Base-by-base conservation (phyloP, 495 filamentous ascomycete genomes). In the Melanomma pulvis-pyrius region DNA sequence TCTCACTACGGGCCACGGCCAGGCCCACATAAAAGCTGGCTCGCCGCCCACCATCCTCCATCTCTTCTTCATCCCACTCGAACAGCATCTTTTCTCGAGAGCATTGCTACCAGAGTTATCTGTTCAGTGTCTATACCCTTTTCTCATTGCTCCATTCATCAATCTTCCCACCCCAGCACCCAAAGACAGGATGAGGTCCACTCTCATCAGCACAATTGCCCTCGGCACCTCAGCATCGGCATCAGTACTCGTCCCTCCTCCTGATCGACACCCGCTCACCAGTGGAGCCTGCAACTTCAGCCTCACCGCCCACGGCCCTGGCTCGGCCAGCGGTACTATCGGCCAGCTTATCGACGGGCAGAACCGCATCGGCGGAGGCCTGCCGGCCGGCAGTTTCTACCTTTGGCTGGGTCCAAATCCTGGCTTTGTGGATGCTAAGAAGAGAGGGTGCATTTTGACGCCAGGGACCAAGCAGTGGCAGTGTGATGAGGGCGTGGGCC, bases 401-500 rank as follows among this genome's bases (percentile, higher is more conserved):
- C 26, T 53, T n/a, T 32, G 26, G 11, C n/a, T 39, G 28, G 26
- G 41, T 12, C 6, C 32, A 36, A 13, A 6, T 6, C 79, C 19
- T 11, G 29, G 26, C 32, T 58, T 89, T 65, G 81, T 75, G 22
- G 86, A 89, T 68, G 60, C 68, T 58, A 76, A 73, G 55, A 80
- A 82, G 36, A 79, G 83, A 52, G 83, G 84, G 41, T 89, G 86
- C 59, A 82, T 88, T 63, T 64, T 87, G 29, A 87, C 85, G 28
- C 72, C 81, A 11, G 79, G 81, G 2, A 85, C 83, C 5, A 82
- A 82, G 15, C 85, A 90, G 65, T 84, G 84, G 50, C 87, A 90
- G 73, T 91, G 88, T 73, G 87, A 90, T 62, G 62, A 74, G 24
- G 85, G 84, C 64, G 79, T 78, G 21, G 62, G 51, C 3, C 77